Base-by-base conservation (phyloP, 2,329 filamentous ascomycete species). In the Fusarium setosum region DNA sequence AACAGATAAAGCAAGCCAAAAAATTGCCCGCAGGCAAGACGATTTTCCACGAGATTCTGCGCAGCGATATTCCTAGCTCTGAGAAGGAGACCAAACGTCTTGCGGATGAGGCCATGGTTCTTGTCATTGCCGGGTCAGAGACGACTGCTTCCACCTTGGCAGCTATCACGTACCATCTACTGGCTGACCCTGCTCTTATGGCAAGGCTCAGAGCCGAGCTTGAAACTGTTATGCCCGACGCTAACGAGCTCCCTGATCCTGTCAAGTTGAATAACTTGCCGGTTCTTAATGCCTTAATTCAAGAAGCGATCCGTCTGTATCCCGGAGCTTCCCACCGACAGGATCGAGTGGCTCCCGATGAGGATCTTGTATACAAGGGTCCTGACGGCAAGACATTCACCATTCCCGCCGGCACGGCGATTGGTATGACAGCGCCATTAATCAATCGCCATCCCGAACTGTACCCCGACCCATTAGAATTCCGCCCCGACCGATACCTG, bases 281-380 rank as follows among this genome's bases (percentile, higher is more conserved):
- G 0, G 81, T 77, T 48, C 72, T 84, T 4, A 75, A 76, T 5
- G 80, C 78, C 1, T 63, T 77, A 11, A 74, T 81, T 9, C 69
- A 73, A 31, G 80, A 82, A 60, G 67, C 75, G 0, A 60, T 83
- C 8, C 77, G 82, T 4, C 52, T 84, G 4, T 77, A 79, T 15
- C 80, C 79, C 9, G 79, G 77, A 1, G 74, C 79, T 1, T 64
- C 68, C 35, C 72, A 38, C 69, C 61, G 65, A 54, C 75, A 69
- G 63, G 74, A 52, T 55, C 77, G 65, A 50, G 73, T 63, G 58
- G 74, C 61, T 4, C 74, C 75, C 4, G 70, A 77, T 32, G 72
- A 70, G 5, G 61, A 72, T 18, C 48, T 79, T 7, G 54, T 72
- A 2, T 78, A 75, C 41, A 29, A 65, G 18, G 48, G 60, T 4